Conservation (phyloP, 208 protist species). For the Wallacemonas sp. region DNA sequence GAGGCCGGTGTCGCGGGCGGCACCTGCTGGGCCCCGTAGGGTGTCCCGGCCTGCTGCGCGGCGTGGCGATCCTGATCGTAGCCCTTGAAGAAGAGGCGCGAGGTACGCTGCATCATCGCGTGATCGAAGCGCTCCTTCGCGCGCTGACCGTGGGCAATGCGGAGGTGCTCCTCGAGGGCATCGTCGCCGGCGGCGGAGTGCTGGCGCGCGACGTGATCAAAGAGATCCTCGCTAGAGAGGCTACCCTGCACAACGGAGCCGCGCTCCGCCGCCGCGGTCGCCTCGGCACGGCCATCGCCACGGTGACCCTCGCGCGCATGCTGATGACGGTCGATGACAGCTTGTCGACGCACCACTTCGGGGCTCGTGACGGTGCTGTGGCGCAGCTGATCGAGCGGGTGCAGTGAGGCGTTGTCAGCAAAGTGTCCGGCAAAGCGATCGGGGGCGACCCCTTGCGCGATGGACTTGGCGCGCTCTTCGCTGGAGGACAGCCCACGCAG, state of each 20-base stretch:
- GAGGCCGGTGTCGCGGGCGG: constrained; percentile 44
- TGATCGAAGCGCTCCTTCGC: constrained; percentile 87
- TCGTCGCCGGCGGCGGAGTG: constrained; percentile 33
- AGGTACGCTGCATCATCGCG: constrained; percentile 67
- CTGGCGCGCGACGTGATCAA: constrained; percentile 18
- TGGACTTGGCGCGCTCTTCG: constrained; percentile 43
- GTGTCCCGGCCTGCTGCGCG: constrained; percentile 74
- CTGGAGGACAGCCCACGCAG: constrained; percentile 33
- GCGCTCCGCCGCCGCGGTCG: not conserved
- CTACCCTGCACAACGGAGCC: constrained; percentile 6
- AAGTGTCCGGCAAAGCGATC: constrained; percentile 35
- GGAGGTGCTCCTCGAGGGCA: constrained; percentile 60
- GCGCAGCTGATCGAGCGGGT: constrained; percentile 54
- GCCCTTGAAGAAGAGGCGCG: constrained; percentile 69
- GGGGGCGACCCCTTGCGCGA: constrained; percentile 26
- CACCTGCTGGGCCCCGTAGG: constrained; percentile 71
- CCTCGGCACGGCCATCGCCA: constrained; percentile 5
- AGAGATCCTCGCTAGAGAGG: constrained; percentile 30
- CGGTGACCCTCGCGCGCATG: not conserved
- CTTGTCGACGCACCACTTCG: constrained; percentile 47
- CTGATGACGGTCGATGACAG: constrained; percentile 54
- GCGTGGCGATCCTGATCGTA: constrained; percentile 85
- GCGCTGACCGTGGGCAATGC: constrained; percentile 70
- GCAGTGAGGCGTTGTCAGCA: constrained; percentile 31
- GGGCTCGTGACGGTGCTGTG: constrained; percentile 54